These are phyloP conservation scores for Eucalyptus globulus DNA, from an alignment of 345 rosid genomes.

Conservation along the genomic window DNA sequence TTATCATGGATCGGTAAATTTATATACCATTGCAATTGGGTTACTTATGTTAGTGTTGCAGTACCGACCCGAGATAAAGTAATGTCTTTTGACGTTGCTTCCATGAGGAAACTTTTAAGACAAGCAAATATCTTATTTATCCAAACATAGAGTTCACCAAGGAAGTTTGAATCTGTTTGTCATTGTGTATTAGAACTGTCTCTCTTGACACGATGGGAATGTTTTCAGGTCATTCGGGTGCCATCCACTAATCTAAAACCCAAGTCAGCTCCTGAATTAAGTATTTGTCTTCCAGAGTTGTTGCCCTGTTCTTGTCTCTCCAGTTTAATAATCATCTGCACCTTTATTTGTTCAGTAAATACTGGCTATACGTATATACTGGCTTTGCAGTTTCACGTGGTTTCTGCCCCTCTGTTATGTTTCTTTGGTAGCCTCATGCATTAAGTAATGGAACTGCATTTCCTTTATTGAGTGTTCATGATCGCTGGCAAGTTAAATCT, in stretches of 20 bases:
- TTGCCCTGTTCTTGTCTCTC: neutral
- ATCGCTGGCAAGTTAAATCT: neutral
- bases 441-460: neutral
- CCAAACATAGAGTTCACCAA: neutral
- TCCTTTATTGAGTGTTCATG: neutral
- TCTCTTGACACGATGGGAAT: neutral
- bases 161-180: neutral
- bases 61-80: neutral
- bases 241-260: neutral
- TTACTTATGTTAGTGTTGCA: neutral
- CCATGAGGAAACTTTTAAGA: neutral
- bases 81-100: neutral
- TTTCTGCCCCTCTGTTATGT: neutral
- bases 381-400: neutral
- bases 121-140: neutral
- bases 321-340: neutral
- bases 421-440: neutral
- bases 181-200: neutral
- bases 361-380: neutral
- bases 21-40: neutral
- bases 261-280: neutral
- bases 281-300: neutral
- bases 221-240: neutral
- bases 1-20: neutral
- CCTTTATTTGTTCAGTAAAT: neutral